Conservation (phyloP, 345 rosid species). For the Camelina laxa region DNA sequence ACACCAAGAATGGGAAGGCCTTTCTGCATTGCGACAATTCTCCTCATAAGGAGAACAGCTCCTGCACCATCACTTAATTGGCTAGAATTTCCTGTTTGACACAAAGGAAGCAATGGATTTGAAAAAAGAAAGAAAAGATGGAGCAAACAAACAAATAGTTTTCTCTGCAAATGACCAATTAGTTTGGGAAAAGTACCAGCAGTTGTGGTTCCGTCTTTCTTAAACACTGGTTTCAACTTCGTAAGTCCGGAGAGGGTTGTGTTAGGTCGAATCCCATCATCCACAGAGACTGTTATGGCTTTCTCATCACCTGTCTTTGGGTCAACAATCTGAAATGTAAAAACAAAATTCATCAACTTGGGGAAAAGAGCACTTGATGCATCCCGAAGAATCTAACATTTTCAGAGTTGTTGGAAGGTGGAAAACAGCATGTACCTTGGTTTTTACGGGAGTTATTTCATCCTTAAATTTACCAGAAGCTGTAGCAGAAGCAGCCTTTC, state of each 20-base stretch:
- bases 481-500: slow-evolving; percentile 95
- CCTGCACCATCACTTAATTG: slow-evolving; percentile 97
- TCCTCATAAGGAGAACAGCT: slow-evolving; percentile 94
- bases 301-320: slow-evolving; percentile 86
- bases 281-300: slow-evolving; percentile 69
- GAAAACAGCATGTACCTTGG: slow-evolving; percentile 63
- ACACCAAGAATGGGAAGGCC: slow-evolving; percentile 89
- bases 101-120: slow-evolving; percentile 6
- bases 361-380: slow-evolving; percentile 5
- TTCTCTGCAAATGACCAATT: not conserved
- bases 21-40: slow-evolving; percentile 76
- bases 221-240: slow-evolving; percentile 80
- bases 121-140: not conserved
- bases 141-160: slow-evolving; percentile 8
- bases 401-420: not conserved
- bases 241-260: slow-evolving; percentile 68
- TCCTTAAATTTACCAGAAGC: slow-evolving; percentile 83
- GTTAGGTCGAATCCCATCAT: slow-evolving; percentile 89
- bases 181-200: slow-evolving; percentile 61
- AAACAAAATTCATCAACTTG: slow-evolving; percentile 23
- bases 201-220: slow-evolving; percentile 88
- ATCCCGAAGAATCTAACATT: slow-evolving; percentile 2
- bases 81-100: slow-evolving; percentile 80
- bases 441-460: slow-evolving; percentile 83
- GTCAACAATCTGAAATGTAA: slow-evolving; percentile 70